phyloP scores from a whole-genome alignment of 2,329 filamentous ascomycete genomes.

The Colletotrichum viniferum region DNA sequence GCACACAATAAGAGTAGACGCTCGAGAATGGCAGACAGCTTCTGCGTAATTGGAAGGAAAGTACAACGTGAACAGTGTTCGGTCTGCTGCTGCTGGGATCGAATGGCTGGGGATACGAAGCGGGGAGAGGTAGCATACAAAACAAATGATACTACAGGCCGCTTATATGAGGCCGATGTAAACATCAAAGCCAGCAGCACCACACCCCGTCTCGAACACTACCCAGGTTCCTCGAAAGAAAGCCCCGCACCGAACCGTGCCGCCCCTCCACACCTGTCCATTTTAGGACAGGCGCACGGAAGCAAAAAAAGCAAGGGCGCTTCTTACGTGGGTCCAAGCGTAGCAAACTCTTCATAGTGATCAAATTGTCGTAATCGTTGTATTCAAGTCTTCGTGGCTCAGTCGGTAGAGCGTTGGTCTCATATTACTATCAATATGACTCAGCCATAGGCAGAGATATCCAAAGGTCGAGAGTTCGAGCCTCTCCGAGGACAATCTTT shows the following conservation, averaged over 20 bases:
- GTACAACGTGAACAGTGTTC: neutral
- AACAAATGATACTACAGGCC: neutral
- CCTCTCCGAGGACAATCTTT: constrained; percentile 10
- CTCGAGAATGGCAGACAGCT: neutral
- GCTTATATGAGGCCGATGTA: neutral
- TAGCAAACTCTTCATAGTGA: neutral
- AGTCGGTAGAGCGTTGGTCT: constrained; percentile 19
- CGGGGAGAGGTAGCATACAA: neutral
- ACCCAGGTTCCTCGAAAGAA: neutral
- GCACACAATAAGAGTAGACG: neutral
- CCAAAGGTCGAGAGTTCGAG: constrained; percentile 21
- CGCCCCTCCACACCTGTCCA: neutral
- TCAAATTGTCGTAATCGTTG: fast-evolving
- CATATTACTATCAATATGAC: constrained; percentile 3
- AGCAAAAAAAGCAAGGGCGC: too few species aligned
- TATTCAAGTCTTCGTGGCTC: constrained; percentile 3
- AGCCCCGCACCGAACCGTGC: neutral
- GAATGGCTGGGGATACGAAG: neutral
- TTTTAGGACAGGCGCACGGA: neutral
- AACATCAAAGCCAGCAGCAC: neutral
- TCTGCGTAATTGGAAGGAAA: neutral
- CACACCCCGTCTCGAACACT: neutral
- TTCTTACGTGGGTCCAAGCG: neutral
- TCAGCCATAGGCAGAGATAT: neutral
- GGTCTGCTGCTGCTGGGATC: neutral